A percentile compares a stretch with the other conserved stretches of the same genome.
Conservation (phyloP, 1,284 basidiomycete species). For the Apiotrichum veenhuisii region DNA sequence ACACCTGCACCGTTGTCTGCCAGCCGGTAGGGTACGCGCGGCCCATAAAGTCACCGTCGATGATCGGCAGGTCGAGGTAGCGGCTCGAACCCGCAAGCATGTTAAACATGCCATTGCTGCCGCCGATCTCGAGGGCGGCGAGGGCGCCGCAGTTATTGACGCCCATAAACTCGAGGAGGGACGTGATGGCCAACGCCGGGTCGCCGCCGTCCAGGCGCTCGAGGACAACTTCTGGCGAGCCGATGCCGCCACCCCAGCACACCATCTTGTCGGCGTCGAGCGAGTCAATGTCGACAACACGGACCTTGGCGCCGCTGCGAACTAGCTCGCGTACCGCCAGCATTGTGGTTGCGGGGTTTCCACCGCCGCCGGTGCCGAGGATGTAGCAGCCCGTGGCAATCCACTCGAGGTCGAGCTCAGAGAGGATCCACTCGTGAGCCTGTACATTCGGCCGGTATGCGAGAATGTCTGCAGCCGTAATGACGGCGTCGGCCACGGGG, state of each 20-base stretch:
- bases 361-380: slow-evolving; percentile 42
- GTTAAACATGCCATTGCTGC: slow-evolving; percentile 59
- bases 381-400: slow-evolving; percentile 42
- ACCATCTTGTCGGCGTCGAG: slow-evolving; percentile 20
- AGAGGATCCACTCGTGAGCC: slow-evolving; percentile 32
- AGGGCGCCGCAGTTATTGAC: slow-evolving; percentile 20
- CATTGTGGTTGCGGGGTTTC: slow-evolving; percentile 24
- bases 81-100: slow-evolving; percentile 51
- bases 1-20: slow-evolving; percentile 35
- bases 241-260: slow-evolving; percentile 50
- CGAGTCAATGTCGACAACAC: slow-evolving; percentile 30
- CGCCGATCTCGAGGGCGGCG: slow-evolving; percentile 51
- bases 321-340: slow-evolving; percentile 32
- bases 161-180: slow-evolving; percentile 20
- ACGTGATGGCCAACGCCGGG: slow-evolving; percentile 4
- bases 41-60: slow-evolving; percentile 53
- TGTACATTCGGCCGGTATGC: slow-evolving; percentile 30
- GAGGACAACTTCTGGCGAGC: slow-evolving; percentile 53
- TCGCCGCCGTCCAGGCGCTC: slow-evolving; percentile 29
- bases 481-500: not conserved
- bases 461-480: slow-evolving; percentile 16
- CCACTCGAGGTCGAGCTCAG: slow-evolving; percentile 40
- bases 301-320: slow-evolving; percentile 25
- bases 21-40: slow-evolving; percentile 31
- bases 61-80: slow-evolving; percentile 45